Base-by-base conservation (phyloP, 2,329 filamentous ascomycete genomes). In the Mycosphaerella arachidis region DNA sequence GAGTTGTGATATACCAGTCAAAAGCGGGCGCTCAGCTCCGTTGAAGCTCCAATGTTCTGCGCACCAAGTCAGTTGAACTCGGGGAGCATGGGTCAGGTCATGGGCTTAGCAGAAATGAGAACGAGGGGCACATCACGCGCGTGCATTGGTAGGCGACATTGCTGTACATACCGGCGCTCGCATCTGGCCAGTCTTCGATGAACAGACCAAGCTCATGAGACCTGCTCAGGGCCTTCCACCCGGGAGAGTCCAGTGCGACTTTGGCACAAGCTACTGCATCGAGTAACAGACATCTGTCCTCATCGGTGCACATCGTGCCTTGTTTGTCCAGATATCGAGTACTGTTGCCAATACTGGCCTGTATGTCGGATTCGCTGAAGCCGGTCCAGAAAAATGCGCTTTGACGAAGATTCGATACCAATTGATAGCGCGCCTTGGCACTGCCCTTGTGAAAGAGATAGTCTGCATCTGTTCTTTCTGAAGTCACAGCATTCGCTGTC, bases 331-430 rank as follows among this genome's bases (percentile, higher is more conserved):
- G 70, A 67, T 96, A 96, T 37, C 79, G 79, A 55, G 82, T 78
- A 0, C 88, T 87, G 35, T 85, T 86, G 30, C 88, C 80, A 0
- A 94, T 73, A 0, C 89, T 84, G 30, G 79, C 84, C 2, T 74
- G 63, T 3, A 96, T 83, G 58, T 92, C 85, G 0, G 79, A 76
- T 0, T 78, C 74, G 0, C 85, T 84, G 68, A 89, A 92, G 52
- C 92, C 92, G 0, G 88, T 88, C 75, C 90, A 92, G 73, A 93
- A 95, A 70, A 96, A 96, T 53, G 89, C 91, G 6, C 90, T 87
- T 70, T 94, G 89, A 18, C 91, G 85, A 48, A 96, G 74, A 69
- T 97, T 96, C 57, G 82, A 82, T 4, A 96, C 87, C 1, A 96
- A 78, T 56, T 84, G 79, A 29, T 86, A 76, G 12, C 96, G 77